These are phyloP conservation scores for Persicaria tinctoria DNA, from an alignment of 148 eudicot genomes.

Conservation along the genomic window DNA sequence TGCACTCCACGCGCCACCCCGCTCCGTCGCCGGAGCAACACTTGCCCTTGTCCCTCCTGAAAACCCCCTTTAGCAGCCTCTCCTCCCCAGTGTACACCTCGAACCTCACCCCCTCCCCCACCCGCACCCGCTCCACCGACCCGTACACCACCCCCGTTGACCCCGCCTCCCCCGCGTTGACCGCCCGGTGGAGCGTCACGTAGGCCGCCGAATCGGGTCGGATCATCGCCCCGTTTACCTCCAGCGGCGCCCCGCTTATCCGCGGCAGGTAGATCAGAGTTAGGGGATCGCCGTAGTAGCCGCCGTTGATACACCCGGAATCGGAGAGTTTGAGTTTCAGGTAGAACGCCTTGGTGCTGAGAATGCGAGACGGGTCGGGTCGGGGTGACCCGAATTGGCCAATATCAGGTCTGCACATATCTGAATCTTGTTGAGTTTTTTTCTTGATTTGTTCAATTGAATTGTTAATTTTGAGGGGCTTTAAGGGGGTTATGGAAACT, in stretches of 20 bases:
- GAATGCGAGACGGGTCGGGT: constrained; percentile 9
- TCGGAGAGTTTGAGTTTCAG: constrained; percentile 19
- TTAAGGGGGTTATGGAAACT: no score
- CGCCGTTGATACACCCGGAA: background rate
- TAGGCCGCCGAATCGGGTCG: constrained; percentile 49
- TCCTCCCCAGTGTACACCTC: constrained; percentile 45
- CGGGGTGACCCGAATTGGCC: constrained; percentile 1
- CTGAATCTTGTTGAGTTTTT: background rate
- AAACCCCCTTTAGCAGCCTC: constrained; percentile 39
- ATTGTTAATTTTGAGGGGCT: no score
- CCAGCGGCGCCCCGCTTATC: constrained; percentile 27
- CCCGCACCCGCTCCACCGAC: constrained; percentile 30
- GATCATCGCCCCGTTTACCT: constrained; percentile 33
- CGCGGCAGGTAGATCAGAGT: constrained; percentile 57
- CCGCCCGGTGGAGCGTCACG: constrained; percentile 42
- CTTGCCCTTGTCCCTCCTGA: constrained; percentile 28
- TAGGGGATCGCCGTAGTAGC: constrained; percentile 15
- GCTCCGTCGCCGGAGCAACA: background rate
- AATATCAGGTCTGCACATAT: background rate
- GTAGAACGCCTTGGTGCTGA: constrained; percentile 33
- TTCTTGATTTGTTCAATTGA: no score
- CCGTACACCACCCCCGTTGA: constrained; percentile 11
- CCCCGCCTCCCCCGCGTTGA: background rate
- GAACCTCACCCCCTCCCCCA: constrained; percentile 43
- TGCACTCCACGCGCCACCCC: constrained; percentile 45